These are phyloP conservation scores for Fusarium udum DNA, from an alignment of 2,329 filamentous ascomycete genomes.

Conservation along the genomic window DNA sequence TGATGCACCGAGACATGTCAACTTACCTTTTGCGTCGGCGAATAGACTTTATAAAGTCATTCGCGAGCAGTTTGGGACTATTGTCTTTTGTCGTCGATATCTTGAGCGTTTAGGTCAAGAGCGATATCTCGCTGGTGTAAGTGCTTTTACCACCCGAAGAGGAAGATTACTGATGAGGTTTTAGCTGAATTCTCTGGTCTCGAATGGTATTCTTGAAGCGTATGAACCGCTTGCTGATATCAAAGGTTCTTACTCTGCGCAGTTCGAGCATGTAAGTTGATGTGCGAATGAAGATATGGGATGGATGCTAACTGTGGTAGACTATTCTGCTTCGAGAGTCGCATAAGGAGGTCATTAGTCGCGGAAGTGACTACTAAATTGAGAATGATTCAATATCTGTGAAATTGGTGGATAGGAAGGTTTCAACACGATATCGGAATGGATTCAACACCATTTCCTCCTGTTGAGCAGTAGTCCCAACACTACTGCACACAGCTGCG, in stretches of 20 bases:
- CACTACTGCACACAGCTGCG: slow-evolving; percentile 1
- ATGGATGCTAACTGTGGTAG: slow-evolving; percentile 43
- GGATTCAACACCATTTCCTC: slow-evolving; percentile 10
- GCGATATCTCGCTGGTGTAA: slow-evolving; percentile 66
- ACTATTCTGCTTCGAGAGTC: slow-evolving; percentile 57
- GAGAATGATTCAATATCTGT: background rate
- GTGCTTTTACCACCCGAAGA: background rate
- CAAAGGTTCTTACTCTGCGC: slow-evolving; percentile 69
- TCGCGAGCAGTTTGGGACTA: slow-evolving; percentile 68
- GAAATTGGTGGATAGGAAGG: background rate
- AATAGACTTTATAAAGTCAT: slow-evolving; percentile 67
- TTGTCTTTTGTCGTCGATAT: slow-evolving; percentile 70
- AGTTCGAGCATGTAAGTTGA: slow-evolving; percentile 65
- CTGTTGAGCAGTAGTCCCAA: slow-evolving; percentile 3
- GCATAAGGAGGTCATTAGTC: slow-evolving; percentile 62
- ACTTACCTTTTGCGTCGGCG: slow-evolving; percentile 60
- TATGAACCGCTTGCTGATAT: slow-evolving; percentile 67
- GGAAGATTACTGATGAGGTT: slow-evolving; percentile 18
- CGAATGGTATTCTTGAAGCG: slow-evolving; percentile 64
- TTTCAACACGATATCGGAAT: slow-evolving; percentile 22
- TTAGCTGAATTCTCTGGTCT: slow-evolving; percentile 66
- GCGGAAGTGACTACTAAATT: slow-evolving; percentile 60
- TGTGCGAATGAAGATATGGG: no score
- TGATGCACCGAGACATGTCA: slow-evolving; percentile 47
- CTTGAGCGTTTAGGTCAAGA: slow-evolving; percentile 70